Evolutionary conservation across 23 red algal species (phyloP).

Genomic region (Gracilaria gracilis): DNA sequence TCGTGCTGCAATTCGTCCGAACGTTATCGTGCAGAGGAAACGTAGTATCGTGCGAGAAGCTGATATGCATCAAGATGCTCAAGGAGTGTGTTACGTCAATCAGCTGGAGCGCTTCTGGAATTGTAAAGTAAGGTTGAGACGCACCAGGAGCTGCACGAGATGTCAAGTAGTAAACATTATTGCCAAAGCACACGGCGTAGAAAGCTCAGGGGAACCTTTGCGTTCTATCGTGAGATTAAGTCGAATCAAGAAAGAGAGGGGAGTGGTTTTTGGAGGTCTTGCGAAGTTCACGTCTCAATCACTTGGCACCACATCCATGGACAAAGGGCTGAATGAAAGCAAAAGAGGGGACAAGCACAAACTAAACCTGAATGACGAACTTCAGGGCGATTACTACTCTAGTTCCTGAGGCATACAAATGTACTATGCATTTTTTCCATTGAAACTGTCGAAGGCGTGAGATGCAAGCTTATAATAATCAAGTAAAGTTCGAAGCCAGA

Average conservation of each 20-base stretch:
- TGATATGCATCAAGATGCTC: no score
- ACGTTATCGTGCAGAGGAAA: conserved; percentile 17
- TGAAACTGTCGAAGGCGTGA: background rate
- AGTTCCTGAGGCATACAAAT: background rate
- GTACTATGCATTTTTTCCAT: background rate
- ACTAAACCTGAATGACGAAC: background rate
- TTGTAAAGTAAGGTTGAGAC: background rate
- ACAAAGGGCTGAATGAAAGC: background rate
- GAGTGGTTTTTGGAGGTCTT: conserved; percentile 51
- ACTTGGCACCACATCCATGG: background rate
- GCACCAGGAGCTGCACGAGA: conserved; percentile 41
- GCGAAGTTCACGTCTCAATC: background rate
- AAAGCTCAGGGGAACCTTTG: conserved; percentile 35
- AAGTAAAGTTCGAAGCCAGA: background rate
- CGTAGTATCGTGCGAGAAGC: background rate
- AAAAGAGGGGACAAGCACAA: background rate
- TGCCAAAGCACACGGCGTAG: conserved; percentile 24
- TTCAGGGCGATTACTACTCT: conserved; percentile 12
- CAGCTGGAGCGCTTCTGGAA: conserved; percentile 21
- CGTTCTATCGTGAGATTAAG: conserved; percentile 27
- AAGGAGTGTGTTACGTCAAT: background rate
- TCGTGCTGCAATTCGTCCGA: conserved; percentile 33
- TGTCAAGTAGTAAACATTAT: conserved; percentile 50
- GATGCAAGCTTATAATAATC: background rate
- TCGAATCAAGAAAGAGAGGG: background rate